Evolutionary conservation across 352 stramenopile species (phyloP).

Genomic region (Nothophytophthora sp.): DNA sequence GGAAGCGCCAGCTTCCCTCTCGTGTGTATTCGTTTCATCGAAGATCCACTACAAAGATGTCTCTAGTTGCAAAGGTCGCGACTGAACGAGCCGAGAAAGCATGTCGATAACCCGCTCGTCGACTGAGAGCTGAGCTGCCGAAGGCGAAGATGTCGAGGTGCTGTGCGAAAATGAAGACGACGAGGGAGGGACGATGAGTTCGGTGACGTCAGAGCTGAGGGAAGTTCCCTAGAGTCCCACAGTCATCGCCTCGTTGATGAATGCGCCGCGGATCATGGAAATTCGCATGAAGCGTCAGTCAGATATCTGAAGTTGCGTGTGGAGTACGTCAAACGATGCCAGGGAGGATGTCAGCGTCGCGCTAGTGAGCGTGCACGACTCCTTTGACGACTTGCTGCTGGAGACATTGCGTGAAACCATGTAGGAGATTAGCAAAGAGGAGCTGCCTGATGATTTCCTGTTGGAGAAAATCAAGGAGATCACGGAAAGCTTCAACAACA

Average conservation of each 20-base stretch:
- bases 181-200: not conserved
- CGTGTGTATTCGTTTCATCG: slow-evolving; percentile 12
- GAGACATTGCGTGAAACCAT: slow-evolving; percentile 11
- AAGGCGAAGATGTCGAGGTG: too few relatives aligned
- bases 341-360: slow-evolving; percentile 8
- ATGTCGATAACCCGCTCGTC: too few relatives aligned
- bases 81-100: slow-evolving; percentile 4
- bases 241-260: slow-evolving; percentile 10
- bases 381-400: slow-evolving; percentile 7
- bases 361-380: not conserved
- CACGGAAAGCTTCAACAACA: slow-evolving; percentile 9
- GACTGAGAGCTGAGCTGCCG: too few relatives aligned
- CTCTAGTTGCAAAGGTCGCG: slow-evolving; percentile 18
- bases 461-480: slow-evolving; percentile 14
- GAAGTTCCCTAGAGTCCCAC: not conserved
- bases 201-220: not conserved
- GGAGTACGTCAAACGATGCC: slow-evolving; percentile 5
- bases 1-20: slow-evolving; percentile 14
- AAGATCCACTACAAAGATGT: slow-evolving; percentile 20
- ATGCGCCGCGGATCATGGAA: slow-evolving; percentile 8
- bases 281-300: slow-evolving; percentile 10
- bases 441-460: slow-evolving; percentile 10
- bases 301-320: slow-evolving; percentile 8
- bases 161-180: not conserved
- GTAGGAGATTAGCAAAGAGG: slow-evolving; percentile 7